A percentile compares a stretch with the other conserved stretches of the same genome.
Conservation (phyloP, 2,329 filamentous ascomycete species). For the Phialocephala sp. region DNA sequence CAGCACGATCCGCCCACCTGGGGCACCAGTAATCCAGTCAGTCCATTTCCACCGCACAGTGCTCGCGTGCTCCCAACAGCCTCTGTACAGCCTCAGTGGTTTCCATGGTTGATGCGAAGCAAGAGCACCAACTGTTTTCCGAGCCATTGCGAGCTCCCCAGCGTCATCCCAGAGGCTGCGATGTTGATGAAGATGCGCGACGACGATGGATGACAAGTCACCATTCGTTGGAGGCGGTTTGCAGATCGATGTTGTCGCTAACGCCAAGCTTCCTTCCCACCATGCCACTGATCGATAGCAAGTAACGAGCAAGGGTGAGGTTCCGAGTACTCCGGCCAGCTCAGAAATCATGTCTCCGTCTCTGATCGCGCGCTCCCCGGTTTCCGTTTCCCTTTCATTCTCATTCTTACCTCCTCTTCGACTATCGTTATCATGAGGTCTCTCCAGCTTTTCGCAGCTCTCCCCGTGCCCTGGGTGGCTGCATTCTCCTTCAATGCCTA, state of each 20-base stretch:
- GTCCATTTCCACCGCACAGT: not conserved
- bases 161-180: not conserved
- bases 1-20: not conserved
- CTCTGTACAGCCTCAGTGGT: not conserved
- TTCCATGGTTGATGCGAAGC: not conserved
- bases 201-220: not conserved
- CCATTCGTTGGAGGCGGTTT: not conserved
- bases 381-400: not conserved
- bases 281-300: constrained; percentile 7
- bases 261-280: not conserved
- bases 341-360: constrained; percentile 1
- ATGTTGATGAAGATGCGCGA: not conserved
- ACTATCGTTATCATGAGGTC: constrained; percentile 12
- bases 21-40: not conserved
- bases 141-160: not conserved
- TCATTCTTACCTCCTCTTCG: constrained; percentile 1
- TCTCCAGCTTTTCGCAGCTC: constrained; percentile 11
- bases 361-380: not conserved
- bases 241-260: not conserved
- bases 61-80: not conserved
- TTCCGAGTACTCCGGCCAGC: constrained; percentile 15
- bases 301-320: constrained; percentile 7
- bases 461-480: constrained; percentile 16
- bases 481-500: constrained; percentile 30
- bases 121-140: not conserved